Conservation (phyloP, 345 rosid species). For the Aegle marmelos region DNA sequence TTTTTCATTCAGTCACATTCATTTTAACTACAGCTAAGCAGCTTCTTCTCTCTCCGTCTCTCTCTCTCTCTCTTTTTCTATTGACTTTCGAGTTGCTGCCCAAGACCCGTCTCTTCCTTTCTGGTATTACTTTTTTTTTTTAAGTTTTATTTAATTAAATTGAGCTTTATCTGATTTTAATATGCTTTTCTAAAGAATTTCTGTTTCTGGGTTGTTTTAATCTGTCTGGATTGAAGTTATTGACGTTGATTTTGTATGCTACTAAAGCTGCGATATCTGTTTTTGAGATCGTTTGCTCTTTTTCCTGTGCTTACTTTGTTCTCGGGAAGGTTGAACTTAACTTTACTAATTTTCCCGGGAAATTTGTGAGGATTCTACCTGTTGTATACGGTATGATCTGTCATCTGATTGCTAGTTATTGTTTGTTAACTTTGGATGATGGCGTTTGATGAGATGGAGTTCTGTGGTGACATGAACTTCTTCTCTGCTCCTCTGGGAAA, state of each 20-base stretch:
- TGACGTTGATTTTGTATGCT: background rate
- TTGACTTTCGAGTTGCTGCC: conserved; percentile 12
- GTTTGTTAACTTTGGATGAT: conserved; percentile 23
- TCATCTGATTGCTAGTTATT: background rate
- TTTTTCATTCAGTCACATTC: too few species aligned
- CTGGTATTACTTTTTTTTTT: conserved; percentile 8
- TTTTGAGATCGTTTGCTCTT: conserved; percentile 10
- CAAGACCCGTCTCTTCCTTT: background rate
- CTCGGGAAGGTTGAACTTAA: background rate
- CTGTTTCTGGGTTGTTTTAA: conserved; percentile 3
- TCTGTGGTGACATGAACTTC: conserved; percentile 79
- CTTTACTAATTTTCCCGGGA: background rate
- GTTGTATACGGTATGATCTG: conserved; percentile 1
- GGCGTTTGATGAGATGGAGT: conserved; percentile 78
- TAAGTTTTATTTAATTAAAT: background rate
- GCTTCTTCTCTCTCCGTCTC: background rate
- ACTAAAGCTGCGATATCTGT: conserved; percentile 2
- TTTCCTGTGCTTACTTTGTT: background rate
- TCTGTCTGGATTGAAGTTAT: background rate
- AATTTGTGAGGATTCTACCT: background rate
- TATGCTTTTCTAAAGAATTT: background rate
- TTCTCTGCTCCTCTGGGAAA: conserved; percentile 46
- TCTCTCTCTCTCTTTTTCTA: background rate
- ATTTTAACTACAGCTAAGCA: background rate
- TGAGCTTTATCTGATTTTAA: background rate